These are phyloP conservation scores for Gossypium sturtianum DNA, from an alignment of 345 rosid genomes.

Conservation along the genomic window DNA sequence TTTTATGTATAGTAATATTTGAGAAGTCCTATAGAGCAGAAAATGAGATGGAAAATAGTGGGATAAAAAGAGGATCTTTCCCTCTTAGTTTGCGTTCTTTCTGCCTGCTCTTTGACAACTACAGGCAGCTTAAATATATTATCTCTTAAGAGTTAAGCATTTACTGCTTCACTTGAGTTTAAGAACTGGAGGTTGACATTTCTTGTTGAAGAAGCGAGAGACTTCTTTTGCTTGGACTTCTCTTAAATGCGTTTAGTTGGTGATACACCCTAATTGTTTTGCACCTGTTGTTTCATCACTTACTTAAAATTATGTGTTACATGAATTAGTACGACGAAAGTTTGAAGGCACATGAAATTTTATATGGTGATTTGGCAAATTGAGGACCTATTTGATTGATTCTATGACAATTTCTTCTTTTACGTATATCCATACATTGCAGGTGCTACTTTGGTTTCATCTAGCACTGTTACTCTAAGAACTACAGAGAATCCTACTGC, in stretches of 20 bases:
- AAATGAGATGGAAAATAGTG: neutral
- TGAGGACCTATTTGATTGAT: neutral
- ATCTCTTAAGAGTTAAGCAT: neutral
- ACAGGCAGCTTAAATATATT: neutral
- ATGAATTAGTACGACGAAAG: neutral
- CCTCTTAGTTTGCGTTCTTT: neutral
- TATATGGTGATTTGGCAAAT: neutral
- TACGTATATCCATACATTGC: constrained; percentile 11
- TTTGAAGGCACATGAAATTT: neutral
- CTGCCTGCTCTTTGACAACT: neutral
- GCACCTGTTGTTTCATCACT: neutral
- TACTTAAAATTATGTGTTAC: neutral
- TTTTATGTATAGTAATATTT: neutral
- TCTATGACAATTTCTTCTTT: neutral
- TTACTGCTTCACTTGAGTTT: constrained; percentile 10
- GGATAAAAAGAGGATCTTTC: neutral
- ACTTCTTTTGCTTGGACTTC: neutral
- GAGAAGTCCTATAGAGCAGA: neutral
- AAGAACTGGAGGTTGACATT: constrained; percentile 8
- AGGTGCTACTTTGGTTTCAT: constrained; percentile 34
- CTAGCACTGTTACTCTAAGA: constrained; percentile 28
- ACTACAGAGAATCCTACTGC: constrained; percentile 25
- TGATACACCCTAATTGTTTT: neutral
- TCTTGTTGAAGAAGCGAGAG: neutral
- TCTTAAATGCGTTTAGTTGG: neutral